Conservation (phyloP, 805 yeast genomes). For the Pichia rugopelliculosa region DNA sequence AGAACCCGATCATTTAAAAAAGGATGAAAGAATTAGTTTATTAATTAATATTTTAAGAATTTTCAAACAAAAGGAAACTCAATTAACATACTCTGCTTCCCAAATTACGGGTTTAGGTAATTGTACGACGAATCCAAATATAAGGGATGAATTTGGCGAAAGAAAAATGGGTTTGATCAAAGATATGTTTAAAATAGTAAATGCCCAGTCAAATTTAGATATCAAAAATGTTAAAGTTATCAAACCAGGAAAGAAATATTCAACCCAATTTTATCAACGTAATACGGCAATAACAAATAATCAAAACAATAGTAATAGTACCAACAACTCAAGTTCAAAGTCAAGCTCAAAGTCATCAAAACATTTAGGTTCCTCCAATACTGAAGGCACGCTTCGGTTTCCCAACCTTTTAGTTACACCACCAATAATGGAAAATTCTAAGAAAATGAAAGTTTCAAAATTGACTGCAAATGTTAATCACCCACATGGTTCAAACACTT, state of each 20-base stretch:
- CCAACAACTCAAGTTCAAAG: background rate
- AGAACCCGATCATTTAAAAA: slow-evolving; percentile 69
- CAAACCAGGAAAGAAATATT: slow-evolving; percentile 28
- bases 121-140: slow-evolving; percentile 6
- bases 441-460: background rate
- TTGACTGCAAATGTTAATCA: background rate
- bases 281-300: background rate
- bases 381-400: background rate
- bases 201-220: slow-evolving; percentile 3
- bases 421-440: background rate
- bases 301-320: background rate
- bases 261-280: slow-evolving; percentile 18
- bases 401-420: slow-evolving; percentile 2
- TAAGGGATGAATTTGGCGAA: slow-evolving; percentile 16
- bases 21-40: slow-evolving; percentile 45
- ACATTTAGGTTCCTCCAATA: background rate
- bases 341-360: background rate
- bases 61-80: slow-evolving; percentile 17
- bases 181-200: slow-evolving; percentile 23
- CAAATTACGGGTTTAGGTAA: slow-evolving; percentile 19
- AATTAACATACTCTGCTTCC: slow-evolving; percentile 19
- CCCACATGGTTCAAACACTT: background rate
- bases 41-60: slow-evolving; percentile 34
- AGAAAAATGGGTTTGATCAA: slow-evolving; percentile 18
- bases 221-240: slow-evolving; percentile 15